phyloP scores from a whole-genome alignment of 2,329 filamentous ascomycete species.

The Hypoxylon sp. region DNA sequence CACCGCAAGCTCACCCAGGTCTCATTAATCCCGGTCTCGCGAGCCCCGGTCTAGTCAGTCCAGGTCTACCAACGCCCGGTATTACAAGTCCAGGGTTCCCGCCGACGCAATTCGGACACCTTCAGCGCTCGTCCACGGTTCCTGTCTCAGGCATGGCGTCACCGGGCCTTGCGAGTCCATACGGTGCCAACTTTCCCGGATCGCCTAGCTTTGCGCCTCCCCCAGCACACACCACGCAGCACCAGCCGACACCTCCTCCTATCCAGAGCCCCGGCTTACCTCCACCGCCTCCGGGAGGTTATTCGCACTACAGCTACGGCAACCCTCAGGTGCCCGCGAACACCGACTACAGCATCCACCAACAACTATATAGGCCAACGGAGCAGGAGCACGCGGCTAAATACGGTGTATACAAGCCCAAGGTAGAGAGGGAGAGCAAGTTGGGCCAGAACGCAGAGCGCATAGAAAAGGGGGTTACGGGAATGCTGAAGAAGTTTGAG shows the following conservation, averaged over 20 bases:
- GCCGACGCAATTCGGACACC: constrained; percentile 60
- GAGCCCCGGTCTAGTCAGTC: constrained; percentile 44
- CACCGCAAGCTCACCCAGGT: constrained; percentile 42
- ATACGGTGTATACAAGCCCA: constrained; percentile 58
- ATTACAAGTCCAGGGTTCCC: constrained; percentile 62
- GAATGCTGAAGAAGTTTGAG: constrained; percentile 83
- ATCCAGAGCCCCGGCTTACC: constrained; percentile 58
- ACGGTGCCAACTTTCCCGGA: constrained; percentile 62
- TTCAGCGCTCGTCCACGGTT: constrained; percentile 67
- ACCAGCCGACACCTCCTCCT: constrained; percentile 52
- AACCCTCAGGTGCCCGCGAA: constrained; percentile 29
- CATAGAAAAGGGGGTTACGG: constrained; percentile 78
- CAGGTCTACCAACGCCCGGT: constrained; percentile 58
- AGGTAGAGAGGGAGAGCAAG: constrained; percentile 62
- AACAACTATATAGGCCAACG: constrained; percentile 78
- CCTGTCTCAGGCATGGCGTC: constrained; percentile 59
- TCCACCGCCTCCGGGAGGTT: constrained; percentile 68
- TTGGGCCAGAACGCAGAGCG: constrained; percentile 76
- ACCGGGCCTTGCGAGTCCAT: constrained; percentile 61
- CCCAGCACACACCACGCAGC: constrained; percentile 45
- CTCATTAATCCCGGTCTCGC: constrained; percentile 36
- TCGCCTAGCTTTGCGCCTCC: constrained; percentile 61
- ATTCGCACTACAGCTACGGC: constrained; percentile 67
- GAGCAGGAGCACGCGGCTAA: constrained; percentile 69
- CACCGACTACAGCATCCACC: constrained; percentile 73